phyloP scores from a whole-genome alignment of 805 yeast genomes.

The Suhomyces faveliae region DNA sequence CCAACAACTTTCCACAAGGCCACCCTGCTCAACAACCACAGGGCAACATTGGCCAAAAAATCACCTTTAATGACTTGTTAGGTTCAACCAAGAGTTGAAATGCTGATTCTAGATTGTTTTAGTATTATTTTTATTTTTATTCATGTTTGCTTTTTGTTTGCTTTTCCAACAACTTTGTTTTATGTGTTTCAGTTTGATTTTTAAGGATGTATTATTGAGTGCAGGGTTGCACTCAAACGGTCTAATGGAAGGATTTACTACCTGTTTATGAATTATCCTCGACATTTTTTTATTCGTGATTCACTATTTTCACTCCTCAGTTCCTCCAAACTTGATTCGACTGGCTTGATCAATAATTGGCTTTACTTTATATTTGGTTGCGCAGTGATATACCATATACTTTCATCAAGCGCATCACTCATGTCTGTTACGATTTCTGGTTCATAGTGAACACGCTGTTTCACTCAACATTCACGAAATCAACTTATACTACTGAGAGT shows the following conservation, averaged over 20 bases:
- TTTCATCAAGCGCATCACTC: background rate
- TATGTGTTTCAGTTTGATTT: background rate
- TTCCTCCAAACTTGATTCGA: constrained; percentile 5
- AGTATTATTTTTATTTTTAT: background rate
- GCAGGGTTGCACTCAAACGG: constrained; percentile 2
- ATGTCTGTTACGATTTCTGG: constrained; percentile 2
- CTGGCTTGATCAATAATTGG: constrained; percentile 7
- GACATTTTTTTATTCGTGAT: background rate
- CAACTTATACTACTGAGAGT: background rate
- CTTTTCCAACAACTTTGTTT: background rate
- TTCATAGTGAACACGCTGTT: background rate
- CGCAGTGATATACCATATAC: background rate
- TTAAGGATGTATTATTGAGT: constrained; percentile 3
- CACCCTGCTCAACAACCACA: constrained; percentile 2
- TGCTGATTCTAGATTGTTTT: background rate
- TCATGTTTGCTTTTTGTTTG: background rate
- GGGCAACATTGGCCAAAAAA: constrained; percentile 31
- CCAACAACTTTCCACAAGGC: constrained; percentile 7
- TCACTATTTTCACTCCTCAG: background rate
- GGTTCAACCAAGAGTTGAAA: constrained; percentile 23
- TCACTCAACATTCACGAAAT: background rate
- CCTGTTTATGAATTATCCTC: constrained; percentile 1
- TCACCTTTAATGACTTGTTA: constrained; percentile 40
- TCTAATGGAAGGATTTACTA: background rate
- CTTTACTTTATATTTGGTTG: background rate